Percentiles rank a stretch among this genome's conserved stretches.
phyloP scores from a whole-genome alignment of 2,329 filamentous ascomycete species.

The Microdochium paspali region DNA sequence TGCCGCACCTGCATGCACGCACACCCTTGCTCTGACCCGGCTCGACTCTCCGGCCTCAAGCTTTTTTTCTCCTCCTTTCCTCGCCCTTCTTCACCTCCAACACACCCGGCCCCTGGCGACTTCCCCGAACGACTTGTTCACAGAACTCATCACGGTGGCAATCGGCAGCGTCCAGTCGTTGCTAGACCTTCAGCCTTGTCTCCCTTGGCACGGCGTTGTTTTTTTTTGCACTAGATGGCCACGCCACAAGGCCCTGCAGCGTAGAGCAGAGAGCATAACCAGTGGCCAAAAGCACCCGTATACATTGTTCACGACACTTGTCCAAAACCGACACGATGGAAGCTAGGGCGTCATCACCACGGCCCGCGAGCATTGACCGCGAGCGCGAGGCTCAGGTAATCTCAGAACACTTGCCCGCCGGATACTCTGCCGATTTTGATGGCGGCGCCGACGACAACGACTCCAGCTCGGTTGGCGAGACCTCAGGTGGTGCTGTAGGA shows the following conservation, averaged over 20 bases:
- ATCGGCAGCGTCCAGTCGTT: too few species aligned
- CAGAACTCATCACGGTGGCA: too few species aligned
- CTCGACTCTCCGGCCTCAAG: background rate
- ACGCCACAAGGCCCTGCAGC: too few species aligned
- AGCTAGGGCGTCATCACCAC: background rate
- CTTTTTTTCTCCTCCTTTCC: background rate
- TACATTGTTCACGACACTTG: background rate
- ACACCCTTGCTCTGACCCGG: background rate
- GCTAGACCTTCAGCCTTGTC: too few species aligned
- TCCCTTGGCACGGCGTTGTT: too few species aligned
- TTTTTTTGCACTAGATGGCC: too few species aligned
- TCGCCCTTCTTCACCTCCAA: background rate
- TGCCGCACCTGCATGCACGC: background rate
- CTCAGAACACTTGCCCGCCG: slow-evolving; percentile 27
- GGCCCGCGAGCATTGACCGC: background rate
- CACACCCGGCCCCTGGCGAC: too few species aligned
- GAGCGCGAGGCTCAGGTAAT: slow-evolving; percentile 22
- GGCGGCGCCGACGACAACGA: slow-evolving; percentile 13
- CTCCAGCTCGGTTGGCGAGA: slow-evolving; percentile 5
- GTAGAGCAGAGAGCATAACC: too few species aligned
- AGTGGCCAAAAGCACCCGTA: too few species aligned
- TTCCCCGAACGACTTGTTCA: too few species aligned
- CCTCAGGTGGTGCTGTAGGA: slow-evolving; percentile 12
- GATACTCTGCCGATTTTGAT: slow-evolving; percentile 32
- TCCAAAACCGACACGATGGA: background rate